phyloP scores from a whole-genome alignment of 139 green algal species.

The Chlamydomonas applanata region DNA sequence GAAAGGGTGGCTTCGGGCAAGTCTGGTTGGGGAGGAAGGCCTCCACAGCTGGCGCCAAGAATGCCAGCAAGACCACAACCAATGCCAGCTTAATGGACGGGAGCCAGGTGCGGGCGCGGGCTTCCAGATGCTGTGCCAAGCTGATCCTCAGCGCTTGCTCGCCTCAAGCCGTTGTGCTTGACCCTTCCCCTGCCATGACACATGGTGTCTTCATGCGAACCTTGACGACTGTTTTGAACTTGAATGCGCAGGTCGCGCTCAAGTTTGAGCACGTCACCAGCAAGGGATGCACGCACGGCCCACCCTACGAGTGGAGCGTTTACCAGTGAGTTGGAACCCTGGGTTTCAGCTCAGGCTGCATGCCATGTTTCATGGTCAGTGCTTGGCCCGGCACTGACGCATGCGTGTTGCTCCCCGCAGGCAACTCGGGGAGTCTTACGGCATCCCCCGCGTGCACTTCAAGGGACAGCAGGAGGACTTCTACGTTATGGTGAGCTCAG shows the following conservation, averaged over 20 bases:
- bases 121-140: too few species aligned
- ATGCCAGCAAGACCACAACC: too few species aligned
- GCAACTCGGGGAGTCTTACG: constrained; percentile 75
- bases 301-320: constrained; percentile 98
- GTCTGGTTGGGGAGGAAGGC: constrained; percentile 11
- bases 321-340: constrained; percentile 76
- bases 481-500: constrained; percentile 93
- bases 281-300: constrained; percentile 97
- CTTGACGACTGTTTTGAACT: neutral
- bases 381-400: neutral
- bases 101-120: too few species aligned
- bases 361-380: neutral
- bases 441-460: constrained; percentile 96
- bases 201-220: too few species aligned
- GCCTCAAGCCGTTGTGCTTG: too few species aligned
- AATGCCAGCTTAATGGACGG: neutral
- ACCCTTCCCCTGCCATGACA: too few species aligned
- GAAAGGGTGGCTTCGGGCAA: constrained; percentile 89
- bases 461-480: constrained; percentile 97
- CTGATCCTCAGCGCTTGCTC: too few species aligned
- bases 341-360: neutral
- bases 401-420: constrained; percentile 36
- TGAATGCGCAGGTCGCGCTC: constrained; percentile 77
- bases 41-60: too few species aligned
- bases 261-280: constrained; percentile 98